Percentiles rank a stretch among this genome's conserved stretches.
Evolutionary conservation across 306 rosid genomes (phyloP).

Genomic region (Herpetospermum pedunculosum): DNA sequence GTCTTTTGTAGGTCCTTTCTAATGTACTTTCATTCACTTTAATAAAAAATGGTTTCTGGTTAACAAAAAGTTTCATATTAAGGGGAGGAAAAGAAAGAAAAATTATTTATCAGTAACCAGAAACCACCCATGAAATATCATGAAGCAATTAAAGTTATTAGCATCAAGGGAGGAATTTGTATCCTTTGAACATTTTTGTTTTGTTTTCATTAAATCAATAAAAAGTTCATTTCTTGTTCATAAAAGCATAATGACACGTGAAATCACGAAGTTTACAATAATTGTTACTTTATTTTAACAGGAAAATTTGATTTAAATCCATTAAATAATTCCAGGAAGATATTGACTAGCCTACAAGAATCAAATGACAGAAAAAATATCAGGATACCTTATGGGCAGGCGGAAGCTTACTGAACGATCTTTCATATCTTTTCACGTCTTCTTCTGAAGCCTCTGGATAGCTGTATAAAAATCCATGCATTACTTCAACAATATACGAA

Average conservation of each 20-base stretch:
- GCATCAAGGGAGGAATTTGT: neutral
- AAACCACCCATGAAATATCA: neutral
- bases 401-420: slow-evolving; percentile 66
- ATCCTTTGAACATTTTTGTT: neutral
- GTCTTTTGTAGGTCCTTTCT: neutral
- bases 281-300: neutral
- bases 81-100: neutral
- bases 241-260: neutral
- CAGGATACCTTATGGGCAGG: slow-evolving; percentile 68
- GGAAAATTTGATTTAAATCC: neutral
- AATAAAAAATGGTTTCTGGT: neutral
- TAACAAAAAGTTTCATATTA: neutral
- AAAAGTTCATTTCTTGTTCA: neutral
- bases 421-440: slow-evolving; percentile 77
- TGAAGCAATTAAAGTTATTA: neutral
- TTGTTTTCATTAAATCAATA: neutral
- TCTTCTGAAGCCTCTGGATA: slow-evolving; percentile 90
- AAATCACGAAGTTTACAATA: neutral
- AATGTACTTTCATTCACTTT: neutral
- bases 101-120: neutral
- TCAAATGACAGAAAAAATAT: neutral
- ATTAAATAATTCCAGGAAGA: neutral
- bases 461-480: slow-evolving; percentile 26
- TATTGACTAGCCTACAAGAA: neutral
- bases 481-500: neutral